phyloP scores from a whole-genome alignment of 192 early-diverging fungal species.

The Helicostylum pulchrum region DNA sequence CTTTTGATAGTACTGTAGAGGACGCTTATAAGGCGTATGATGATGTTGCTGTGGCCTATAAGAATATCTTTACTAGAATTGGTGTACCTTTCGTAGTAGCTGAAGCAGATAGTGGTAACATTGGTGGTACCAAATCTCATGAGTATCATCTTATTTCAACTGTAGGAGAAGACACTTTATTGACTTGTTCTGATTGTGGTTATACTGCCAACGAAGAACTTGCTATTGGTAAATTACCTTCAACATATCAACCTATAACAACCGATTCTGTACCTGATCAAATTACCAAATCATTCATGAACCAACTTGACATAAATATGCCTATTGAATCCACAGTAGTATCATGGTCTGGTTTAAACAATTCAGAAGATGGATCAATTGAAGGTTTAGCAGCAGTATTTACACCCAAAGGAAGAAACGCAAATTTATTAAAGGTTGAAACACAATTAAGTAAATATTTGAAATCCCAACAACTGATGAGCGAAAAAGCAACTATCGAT shows the following conservation, averaged over 20 bases:
- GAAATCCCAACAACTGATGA: not conserved
- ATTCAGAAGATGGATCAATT: not conserved
- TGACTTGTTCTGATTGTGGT: slow-evolving; percentile 68
- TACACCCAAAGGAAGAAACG: slow-evolving; percentile 1
- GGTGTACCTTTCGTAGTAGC: slow-evolving; percentile 78
- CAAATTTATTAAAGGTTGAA: slow-evolving; percentile 23
- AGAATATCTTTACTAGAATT: slow-evolving; percentile 69
- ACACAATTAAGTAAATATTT: slow-evolving; percentile 6
- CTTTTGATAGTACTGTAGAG: slow-evolving; percentile 72
- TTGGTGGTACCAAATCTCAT: slow-evolving; percentile 85
- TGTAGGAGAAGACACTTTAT: slow-evolving; percentile 80
- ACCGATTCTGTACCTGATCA: not conserved
- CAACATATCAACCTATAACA: not conserved
- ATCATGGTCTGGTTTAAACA: not conserved
- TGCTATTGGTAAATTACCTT: slow-evolving; percentile 42
- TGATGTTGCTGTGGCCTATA: slow-evolving; percentile 70
- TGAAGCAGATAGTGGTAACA: slow-evolving; percentile 89
- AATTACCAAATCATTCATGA: not conserved
- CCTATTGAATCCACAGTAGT: not conserved
- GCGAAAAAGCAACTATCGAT: not conserved
- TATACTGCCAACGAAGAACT: slow-evolving; percentile 87
- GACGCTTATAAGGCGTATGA: slow-evolving; percentile 75
- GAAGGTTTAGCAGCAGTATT: slow-evolving; percentile 3
- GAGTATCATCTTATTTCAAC: slow-evolving; percentile 81
- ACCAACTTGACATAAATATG: too few relatives aligned